A percentile compares a stretch with the other conserved stretches of the same genome.
These are phyloP conservation scores for Gossypioides kirkii DNA, from an alignment of 345 rosid genomes.

Conservation along the genomic window DNA sequence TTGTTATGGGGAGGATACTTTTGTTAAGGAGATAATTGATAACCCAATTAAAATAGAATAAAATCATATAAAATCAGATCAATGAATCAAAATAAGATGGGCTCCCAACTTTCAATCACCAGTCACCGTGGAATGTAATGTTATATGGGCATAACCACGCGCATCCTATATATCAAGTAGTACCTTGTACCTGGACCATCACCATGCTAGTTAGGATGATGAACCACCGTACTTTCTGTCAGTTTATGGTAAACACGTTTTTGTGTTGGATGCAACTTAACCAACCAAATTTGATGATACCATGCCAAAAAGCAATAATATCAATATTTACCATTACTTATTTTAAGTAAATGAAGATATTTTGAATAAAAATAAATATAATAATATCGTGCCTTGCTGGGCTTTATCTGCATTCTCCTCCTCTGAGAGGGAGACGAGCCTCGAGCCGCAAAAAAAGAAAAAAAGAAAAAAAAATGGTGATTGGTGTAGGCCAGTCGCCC, in stretches of 20 bases:
- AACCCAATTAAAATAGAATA: neutral
- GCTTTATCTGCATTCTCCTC: too few relatives aligned
- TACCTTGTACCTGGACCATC: neutral
- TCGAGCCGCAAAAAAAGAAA: too few relatives aligned
- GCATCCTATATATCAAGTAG: neutral
- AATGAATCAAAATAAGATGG: neutral
- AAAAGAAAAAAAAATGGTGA: too few relatives aligned
- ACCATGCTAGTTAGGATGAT: neutral
- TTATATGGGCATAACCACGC: neutral
- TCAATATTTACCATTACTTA: too few relatives aligned
- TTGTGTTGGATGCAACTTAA: neutral
- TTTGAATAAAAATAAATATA: too few relatives aligned
- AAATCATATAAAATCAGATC: neutral
- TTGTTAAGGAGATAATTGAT: neutral
- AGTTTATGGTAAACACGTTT: neutral
- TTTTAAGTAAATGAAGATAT: too few relatives aligned
- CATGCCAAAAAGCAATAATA: too few relatives aligned
- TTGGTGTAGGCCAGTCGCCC: too few relatives aligned
- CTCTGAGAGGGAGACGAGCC: too few relatives aligned
- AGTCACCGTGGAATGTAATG: neutral
- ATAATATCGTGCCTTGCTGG: too few relatives aligned
- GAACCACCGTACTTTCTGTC: neutral
- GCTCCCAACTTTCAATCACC: neutral
- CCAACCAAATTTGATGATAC: neutral
- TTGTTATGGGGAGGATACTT: too few relatives aligned